Conservation (phyloP, 1,284 basidiomycete genomes). For the Heterobasidion parviporum region DNA sequence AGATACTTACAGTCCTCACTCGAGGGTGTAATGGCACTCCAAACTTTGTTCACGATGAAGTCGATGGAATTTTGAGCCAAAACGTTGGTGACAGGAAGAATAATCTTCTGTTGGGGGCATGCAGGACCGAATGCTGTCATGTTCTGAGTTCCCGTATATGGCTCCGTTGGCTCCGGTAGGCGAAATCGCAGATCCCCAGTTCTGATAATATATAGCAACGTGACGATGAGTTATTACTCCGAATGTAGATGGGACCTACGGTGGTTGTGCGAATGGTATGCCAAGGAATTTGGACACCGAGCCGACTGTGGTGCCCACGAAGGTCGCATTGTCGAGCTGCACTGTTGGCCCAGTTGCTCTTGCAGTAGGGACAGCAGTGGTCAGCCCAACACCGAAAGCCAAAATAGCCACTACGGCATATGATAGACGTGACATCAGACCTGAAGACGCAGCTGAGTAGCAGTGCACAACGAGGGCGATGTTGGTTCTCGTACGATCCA, state of each 20-base stretch:
- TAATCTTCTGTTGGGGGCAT: constrained; percentile 26
- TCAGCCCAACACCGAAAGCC: not conserved
- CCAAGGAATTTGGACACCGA: constrained; percentile 9
- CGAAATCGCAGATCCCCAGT: constrained; percentile 23
- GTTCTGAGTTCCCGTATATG: constrained; percentile 21
- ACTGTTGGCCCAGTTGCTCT: not conserved
- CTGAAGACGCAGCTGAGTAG: no score
- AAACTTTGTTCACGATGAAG: not conserved
- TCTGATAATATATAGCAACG: not conserved
- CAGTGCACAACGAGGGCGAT: no score
- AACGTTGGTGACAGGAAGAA: constrained; percentile 1
- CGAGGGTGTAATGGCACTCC: constrained; percentile 1
- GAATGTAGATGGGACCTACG: constrained; percentile 5
- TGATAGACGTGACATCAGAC: not conserved
- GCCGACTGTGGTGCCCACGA: constrained; percentile 2
- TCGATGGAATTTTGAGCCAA: not conserved
- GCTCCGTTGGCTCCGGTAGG: constrained; percentile 21
- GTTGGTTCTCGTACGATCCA: no score
- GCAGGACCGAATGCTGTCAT: constrained; percentile 22
- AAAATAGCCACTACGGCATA: not conserved
- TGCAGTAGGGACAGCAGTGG: not conserved
- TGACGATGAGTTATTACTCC: not conserved
- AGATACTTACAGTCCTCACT: constrained; percentile 14
- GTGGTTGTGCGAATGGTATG: constrained; percentile 14
- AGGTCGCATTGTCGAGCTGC: constrained; percentile 3